Percentiles rank a stretch among this genome's conserved stretches.
phyloP scores from a whole-genome alignment of 306 rosid genomes.

The Cucurbita moschata region DNA sequence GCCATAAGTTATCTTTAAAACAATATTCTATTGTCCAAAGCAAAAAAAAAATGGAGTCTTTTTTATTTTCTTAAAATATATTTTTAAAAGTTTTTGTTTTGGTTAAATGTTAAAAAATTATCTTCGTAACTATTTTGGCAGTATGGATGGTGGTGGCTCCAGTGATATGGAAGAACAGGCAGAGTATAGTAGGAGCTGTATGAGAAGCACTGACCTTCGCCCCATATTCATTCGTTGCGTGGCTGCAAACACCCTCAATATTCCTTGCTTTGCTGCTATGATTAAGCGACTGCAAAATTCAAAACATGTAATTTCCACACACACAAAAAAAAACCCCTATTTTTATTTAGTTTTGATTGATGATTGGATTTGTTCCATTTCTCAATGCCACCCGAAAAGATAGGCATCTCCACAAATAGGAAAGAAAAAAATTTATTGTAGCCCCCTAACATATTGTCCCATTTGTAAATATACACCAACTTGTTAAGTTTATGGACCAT shows the following conservation, averaged over 20 bases:
- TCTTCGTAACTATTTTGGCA: constrained; percentile 13
- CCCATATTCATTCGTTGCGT: neutral
- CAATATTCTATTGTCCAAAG: too few species aligned
- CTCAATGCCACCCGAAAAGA: neutral
- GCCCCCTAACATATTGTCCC: neutral
- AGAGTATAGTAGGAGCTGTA: constrained; percentile 26
- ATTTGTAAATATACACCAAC: neutral
- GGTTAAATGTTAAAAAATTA: too few species aligned
- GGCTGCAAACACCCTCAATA: neutral
- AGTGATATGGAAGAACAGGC: constrained; percentile 47
- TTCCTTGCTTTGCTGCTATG: neutral
- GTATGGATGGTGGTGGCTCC: constrained; percentile 93
- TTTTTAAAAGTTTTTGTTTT: too few species aligned
- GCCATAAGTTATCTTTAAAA: too few species aligned
- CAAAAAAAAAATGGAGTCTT: too few species aligned
- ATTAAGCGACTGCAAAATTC: neutral
- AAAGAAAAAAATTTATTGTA: neutral
- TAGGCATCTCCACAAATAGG: neutral
- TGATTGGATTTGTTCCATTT: neutral
- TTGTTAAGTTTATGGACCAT: neutral
- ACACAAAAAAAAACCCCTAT: neutral
- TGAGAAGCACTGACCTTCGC: neutral
- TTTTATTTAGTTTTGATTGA: neutral
- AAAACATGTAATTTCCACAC: neutral
- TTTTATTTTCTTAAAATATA: too few species aligned